These are phyloP conservation scores for Pyrenula massariospora DNA, from an alignment of 495 filamentous ascomycete genomes.

Conservation along the genomic window DNA sequence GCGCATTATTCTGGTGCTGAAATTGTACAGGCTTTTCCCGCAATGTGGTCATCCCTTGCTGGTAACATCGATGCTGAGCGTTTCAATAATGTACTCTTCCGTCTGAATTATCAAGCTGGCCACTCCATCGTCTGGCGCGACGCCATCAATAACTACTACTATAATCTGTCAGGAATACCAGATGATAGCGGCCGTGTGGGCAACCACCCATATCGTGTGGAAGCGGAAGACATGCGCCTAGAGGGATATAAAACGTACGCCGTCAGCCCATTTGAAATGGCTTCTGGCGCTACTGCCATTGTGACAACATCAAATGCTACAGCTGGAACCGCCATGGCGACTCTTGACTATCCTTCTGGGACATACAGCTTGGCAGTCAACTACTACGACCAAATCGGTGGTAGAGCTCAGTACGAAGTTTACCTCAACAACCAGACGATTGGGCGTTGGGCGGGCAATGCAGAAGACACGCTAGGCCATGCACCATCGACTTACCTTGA, in stretches of 20 bases:
- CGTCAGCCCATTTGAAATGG: slow-evolving; percentile 43
- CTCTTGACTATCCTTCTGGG: slow-evolving; percentile 33
- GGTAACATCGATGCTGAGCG: slow-evolving; percentile 49
- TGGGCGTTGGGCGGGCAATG: slow-evolving; percentile 46
- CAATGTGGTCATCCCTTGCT: slow-evolving; percentile 39
- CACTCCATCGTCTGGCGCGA: slow-evolving; percentile 63
- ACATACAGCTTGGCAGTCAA: slow-evolving; percentile 52
- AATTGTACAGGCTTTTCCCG: slow-evolving; percentile 44
- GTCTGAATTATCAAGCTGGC: slow-evolving; percentile 52
- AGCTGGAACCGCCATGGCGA: slow-evolving; percentile 33
- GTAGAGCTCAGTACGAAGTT: slow-evolving; percentile 38
- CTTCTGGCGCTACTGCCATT: slow-evolving; percentile 35
- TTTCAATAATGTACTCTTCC: slow-evolving; percentile 44
- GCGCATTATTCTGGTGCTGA: slow-evolving; percentile 53
- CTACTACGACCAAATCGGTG: slow-evolving; percentile 52
- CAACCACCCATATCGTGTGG: slow-evolving; percentile 49
- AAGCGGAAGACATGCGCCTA: slow-evolving; percentile 51
- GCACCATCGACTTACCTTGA: slow-evolving; percentile 44
- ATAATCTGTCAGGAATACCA: slow-evolving; percentile 44
- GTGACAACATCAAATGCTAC: slow-evolving; percentile 36
- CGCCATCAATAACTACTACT: slow-evolving; percentile 47
- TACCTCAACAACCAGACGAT: slow-evolving; percentile 38
- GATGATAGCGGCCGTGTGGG: slow-evolving; percentile 42
- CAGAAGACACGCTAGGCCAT: slow-evolving; percentile 43
- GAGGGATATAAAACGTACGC: slow-evolving; percentile 36